These are phyloP conservation scores for Botrytis tulipae DNA, from an alignment of 2,329 filamentous ascomycete genomes.

Conservation along the genomic window DNA sequence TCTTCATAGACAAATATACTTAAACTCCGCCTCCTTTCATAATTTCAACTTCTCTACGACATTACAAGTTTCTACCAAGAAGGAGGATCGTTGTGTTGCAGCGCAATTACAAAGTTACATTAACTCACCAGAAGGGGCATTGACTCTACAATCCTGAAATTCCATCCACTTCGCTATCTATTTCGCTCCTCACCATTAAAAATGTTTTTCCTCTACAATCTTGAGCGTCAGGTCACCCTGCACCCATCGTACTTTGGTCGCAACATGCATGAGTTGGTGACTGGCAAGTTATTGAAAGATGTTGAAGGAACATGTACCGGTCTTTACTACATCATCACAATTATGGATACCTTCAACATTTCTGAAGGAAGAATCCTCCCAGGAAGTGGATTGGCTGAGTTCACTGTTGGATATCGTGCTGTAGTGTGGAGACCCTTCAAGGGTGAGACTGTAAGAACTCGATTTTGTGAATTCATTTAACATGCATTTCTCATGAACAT, in stretches of 20 bases:
- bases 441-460: slow-evolving; percentile 80
- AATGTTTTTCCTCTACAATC: slow-evolving; percentile 99
- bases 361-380: slow-evolving; percentile 91
- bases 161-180: background rate
- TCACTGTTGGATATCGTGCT: slow-evolving; percentile 90
- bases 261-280: slow-evolving; percentile 89
- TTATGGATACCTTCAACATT: slow-evolving; percentile 95
- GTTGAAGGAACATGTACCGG: slow-evolving; percentile 95
- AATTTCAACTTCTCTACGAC: background rate
- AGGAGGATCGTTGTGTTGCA: background rate
- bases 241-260: slow-evolving; percentile 97
- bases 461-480: background rate
- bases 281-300: slow-evolving; percentile 83
- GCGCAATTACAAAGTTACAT: background rate
- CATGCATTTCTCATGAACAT: slow-evolving; percentile 27
- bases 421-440: slow-evolving; percentile 98
- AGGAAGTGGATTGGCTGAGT: slow-evolving; percentile 87
- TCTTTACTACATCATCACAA: slow-evolving; percentile 95
- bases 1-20: slow-evolving; percentile 6
- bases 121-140: background rate
- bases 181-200: slow-evolving; percentile 5
- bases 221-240: slow-evolving; percentile 90
- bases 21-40: background rate
- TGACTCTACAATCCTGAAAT: slow-evolving; percentile 8
- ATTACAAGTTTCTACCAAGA: background rate